Conservation (phyloP, 192 early-diverging fungal genomes). For the Neocallimastix lanati region DNA sequence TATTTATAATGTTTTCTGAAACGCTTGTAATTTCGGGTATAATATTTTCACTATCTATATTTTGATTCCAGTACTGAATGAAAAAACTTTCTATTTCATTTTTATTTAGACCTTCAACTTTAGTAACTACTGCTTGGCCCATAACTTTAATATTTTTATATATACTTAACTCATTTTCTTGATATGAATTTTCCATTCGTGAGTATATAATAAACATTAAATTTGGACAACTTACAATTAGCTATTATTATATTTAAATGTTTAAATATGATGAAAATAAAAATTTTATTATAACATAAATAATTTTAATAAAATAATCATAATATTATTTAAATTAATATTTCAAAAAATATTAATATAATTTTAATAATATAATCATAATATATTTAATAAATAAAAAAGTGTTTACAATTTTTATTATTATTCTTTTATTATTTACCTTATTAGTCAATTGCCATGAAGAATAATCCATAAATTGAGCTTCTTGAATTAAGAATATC, state of each 20-base stretch:
- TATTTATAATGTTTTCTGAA: conserved; percentile 9
- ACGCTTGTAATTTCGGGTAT: conserved; percentile 13
- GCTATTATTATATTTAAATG: background rate
- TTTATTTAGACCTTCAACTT: background rate
- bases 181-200: background rate
- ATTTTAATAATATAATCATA: too few species aligned
- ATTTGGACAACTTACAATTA: conserved; percentile 4
- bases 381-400: too few species aligned
- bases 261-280: too few species aligned
- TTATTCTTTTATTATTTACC: too few species aligned
- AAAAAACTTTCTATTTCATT: conserved; percentile 13
- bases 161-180: background rate
- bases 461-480: conserved; percentile 21
- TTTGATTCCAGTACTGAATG: conserved; percentile 12
- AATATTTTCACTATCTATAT: conserved; percentile 14
- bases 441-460: conserved; percentile 25
- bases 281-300: too few species aligned
- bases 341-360: conserved; percentile 9
- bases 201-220: background rate
- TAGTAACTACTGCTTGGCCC: background rate
- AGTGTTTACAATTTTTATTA: too few species aligned
- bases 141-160: background rate
- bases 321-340: conserved; percentile 14
- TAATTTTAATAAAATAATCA: too few species aligned
- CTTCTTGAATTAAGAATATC: conserved; percentile 17